Evolutionary conservation across 2,329 filamentous ascomycete species (phyloP).

Genomic region (Amylocarpus encephaloides): DNA sequence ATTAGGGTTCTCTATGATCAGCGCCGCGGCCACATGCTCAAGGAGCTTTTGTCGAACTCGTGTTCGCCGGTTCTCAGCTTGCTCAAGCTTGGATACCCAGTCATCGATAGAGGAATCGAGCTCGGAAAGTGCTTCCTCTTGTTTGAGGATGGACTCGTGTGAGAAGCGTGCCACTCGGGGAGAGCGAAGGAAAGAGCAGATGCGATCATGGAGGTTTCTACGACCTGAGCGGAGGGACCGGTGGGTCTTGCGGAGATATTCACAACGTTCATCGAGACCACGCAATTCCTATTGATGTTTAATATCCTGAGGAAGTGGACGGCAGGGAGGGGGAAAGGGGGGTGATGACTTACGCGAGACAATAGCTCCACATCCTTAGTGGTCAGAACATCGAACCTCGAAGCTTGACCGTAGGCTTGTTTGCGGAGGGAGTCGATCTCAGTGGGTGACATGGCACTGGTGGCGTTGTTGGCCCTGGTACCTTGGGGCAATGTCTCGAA

Average conservation of each 20-base stretch:
- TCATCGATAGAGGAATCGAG: constrained; percentile 74
- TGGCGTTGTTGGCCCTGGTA: constrained; percentile 47
- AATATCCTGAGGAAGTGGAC: background rate
- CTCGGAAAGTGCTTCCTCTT: constrained; percentile 72
- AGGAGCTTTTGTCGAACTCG: constrained; percentile 73
- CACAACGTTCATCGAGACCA: constrained; percentile 68
- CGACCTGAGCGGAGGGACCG: constrained; percentile 68
- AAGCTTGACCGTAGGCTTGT: constrained; percentile 56
- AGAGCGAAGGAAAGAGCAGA: constrained; percentile 70
- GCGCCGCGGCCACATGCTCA: constrained; percentile 71
- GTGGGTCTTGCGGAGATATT: constrained; percentile 72
- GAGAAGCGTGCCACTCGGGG: constrained; percentile 66
- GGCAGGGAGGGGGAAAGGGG: no score
- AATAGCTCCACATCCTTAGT: constrained; percentile 58
- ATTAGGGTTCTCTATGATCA: constrained; percentile 37
- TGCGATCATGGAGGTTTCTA: constrained; percentile 68
- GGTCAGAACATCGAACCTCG: constrained; percentile 58
- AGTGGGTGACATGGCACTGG: constrained; percentile 38
- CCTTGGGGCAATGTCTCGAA: constrained; percentile 58
- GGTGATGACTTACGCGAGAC: constrained; percentile 47
- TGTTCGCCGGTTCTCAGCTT: constrained; percentile 69
- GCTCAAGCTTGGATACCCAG: constrained; percentile 74
- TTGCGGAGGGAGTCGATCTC: constrained; percentile 49
- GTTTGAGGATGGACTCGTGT: constrained; percentile 68
- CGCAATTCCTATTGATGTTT: constrained; percentile 54